Base-by-base conservation (phyloP, 2,329 filamentous ascomycete genomes). In the Zelopaecilomyces penicillatus region DNA sequence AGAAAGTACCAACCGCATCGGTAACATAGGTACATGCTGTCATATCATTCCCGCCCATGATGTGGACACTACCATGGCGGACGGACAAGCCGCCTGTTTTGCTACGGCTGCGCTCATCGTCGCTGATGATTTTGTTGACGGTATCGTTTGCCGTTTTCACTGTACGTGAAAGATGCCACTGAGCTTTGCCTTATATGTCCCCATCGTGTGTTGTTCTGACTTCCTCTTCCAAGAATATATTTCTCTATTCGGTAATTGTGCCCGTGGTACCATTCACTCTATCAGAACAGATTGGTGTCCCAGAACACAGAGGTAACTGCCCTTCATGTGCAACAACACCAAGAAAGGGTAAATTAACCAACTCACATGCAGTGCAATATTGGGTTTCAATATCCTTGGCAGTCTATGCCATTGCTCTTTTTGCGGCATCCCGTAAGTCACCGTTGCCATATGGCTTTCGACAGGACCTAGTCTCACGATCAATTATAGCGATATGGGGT, bases 371-470 rank as follows among this genome's bases (percentile, higher is more conserved):
- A 55, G 58, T 63, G 36, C 62, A 65, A 45, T 58, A 61, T 37
- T 65, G 62, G 62, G 54, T 62, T n/a, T 63, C 62, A 6, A 54
- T 65, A 44, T 61, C 61, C 28, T 52, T 65, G 41, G 60, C 62
- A 5, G 57, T 62, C 9, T 64, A 56, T 46, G 62, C 58, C 19
- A 58, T 54, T 28, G 55, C 62, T 12, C 52, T 64, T 6, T 45
- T 65, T 12, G 46, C 49, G 11, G 52, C 57, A 7, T 61, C 62
- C 27, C 62, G 61, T 65, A 54, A 28, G 58, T 52, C 19, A 19
- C 19, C 19, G 2, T 19, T 19, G 19, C 27, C 30, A 19, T 11
- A 2, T 11, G 11, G 3, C 32, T 28, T 3, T 4, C 3, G 10
- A 34, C 2, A 39, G 10, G 27, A 5, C 11, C 29, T 33, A 8